Conservation (phyloP, 371 early-diverging fungal genomes). For the Lichtheimia hyalospora region DNA sequence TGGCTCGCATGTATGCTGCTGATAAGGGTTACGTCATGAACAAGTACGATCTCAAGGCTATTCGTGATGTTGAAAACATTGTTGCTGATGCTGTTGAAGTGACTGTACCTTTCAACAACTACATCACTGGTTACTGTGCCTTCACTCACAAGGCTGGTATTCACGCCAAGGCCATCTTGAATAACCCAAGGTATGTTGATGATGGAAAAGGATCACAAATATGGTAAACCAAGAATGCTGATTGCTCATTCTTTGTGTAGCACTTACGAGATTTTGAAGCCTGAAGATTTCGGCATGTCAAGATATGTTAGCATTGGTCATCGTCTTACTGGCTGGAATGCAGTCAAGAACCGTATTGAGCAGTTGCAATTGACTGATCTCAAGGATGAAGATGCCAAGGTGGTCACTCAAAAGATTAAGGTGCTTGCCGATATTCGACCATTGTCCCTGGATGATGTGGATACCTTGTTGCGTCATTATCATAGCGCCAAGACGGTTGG, state of each 20-base stretch:
- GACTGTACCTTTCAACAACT: conserved; percentile 97
- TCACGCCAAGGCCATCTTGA: conserved; percentile 96
- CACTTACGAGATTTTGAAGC: conserved; percentile 94
- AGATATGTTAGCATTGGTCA: conserved; percentile 93
- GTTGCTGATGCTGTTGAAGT: conserved; percentile 92
- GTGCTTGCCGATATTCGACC: conserved; percentile 79
- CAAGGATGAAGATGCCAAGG: conserved; percentile 87
- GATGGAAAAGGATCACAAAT: not conserved
- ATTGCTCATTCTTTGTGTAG: not conserved
- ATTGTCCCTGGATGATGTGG: conserved; percentile 36
- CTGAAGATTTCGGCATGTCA: conserved; percentile 96
- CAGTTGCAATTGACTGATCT: conserved; percentile 74
- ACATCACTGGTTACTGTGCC: conserved; percentile 95
- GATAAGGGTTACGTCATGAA: conserved; percentile 82
- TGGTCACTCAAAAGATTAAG: conserved; percentile 90
- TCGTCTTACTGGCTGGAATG: conserved; percentile 97
- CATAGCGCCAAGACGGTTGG: conserved; percentile 33
- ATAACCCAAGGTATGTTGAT: conserved; percentile 73
- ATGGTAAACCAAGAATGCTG: not conserved
- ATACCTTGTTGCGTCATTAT: conserved; percentile 34
- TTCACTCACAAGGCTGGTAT: conserved; percentile 98
- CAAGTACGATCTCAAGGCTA: conserved; percentile 88
- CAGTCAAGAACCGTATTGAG: conserved; percentile 93
- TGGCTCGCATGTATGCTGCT: conserved; percentile 92
- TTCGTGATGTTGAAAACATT: conserved; percentile 91